A percentile compares a stretch with the other conserved stretches of the same genome.
phyloP scores from a whole-genome alignment of 106 monocot genomes.

The Dendrobium chrysotoxum region DNA sequence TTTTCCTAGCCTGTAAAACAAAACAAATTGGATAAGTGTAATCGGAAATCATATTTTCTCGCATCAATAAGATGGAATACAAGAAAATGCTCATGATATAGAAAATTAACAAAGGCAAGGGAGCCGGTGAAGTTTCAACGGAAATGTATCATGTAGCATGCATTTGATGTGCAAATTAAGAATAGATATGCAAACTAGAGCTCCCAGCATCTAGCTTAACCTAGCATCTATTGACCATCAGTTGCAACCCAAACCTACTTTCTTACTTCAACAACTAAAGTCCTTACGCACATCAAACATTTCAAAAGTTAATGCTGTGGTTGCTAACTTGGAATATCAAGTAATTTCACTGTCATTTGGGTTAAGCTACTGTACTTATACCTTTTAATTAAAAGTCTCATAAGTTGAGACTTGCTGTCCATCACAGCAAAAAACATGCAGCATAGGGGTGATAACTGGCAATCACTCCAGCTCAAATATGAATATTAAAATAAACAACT shows the following conservation, averaged over 20 bases:
- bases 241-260: neutral
- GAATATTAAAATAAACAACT: neutral
- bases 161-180: neutral
- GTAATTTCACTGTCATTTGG: neutral
- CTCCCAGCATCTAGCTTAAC: neutral
- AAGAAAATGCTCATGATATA: neutral
- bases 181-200: neutral
- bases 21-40: neutral
- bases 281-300: neutral
- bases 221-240: neutral
- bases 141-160: neutral
- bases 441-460: neutral
- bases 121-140: neutral
- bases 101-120: neutral
- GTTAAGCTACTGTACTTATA: neutral
- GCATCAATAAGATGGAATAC: neutral
- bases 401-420: neutral
- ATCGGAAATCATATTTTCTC: neutral
- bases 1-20: conserved; percentile 46
- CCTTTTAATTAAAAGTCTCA: neutral
- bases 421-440: neutral
- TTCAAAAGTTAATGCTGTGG: too few relatives aligned
- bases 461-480: neutral
- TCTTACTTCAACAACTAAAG: neutral
- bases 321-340: neutral